Evolutionary conservation across 495 filamentous ascomycete genomes (phyloP).

Genomic region (Cetradonia linearis): DNA sequence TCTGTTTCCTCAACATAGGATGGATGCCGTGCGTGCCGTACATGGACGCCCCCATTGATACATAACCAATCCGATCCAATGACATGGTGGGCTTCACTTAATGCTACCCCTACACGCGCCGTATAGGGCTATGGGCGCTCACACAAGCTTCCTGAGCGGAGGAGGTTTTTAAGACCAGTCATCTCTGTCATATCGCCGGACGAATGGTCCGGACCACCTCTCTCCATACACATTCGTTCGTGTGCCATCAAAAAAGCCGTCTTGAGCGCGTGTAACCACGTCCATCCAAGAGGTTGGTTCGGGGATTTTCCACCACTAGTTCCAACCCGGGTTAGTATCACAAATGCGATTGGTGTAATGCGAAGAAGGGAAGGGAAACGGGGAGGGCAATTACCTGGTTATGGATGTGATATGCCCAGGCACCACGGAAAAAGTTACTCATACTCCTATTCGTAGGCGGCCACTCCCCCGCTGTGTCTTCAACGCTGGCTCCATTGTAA

Average conservation of each 20-base stretch:
- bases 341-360: not conserved
- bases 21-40: too few species aligned
- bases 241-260: conserved; percentile 39
- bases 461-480: conserved; percentile 16
- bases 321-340: not conserved
- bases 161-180: conserved; percentile 5
- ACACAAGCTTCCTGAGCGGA: too few species aligned
- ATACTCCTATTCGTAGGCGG: conserved; percentile 42
- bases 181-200: conserved; percentile 10
- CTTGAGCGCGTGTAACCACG: conserved; percentile 44
- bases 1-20: too few species aligned
- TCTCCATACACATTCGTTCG: conserved; percentile 45
- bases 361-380: not conserved
- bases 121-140: too few species aligned
- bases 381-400: conserved; percentile 37
- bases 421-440: conserved; percentile 46
- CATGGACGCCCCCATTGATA: too few species aligned
- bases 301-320: conserved; percentile 42
- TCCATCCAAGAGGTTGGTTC: conserved; percentile 50
- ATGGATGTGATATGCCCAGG: conserved; percentile 50
- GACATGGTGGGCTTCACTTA: too few species aligned
- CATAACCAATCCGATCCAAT: too few species aligned
- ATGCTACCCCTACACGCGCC: too few species aligned
- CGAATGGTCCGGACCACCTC: conserved; percentile 38
- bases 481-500: conserved; percentile 35